A percentile compares a stretch with the other conserved stretches of the same genome.
Conservation (phyloP, 2,329 filamentous ascomycete genomes). For the Coniochaeta prunicola region DNA sequence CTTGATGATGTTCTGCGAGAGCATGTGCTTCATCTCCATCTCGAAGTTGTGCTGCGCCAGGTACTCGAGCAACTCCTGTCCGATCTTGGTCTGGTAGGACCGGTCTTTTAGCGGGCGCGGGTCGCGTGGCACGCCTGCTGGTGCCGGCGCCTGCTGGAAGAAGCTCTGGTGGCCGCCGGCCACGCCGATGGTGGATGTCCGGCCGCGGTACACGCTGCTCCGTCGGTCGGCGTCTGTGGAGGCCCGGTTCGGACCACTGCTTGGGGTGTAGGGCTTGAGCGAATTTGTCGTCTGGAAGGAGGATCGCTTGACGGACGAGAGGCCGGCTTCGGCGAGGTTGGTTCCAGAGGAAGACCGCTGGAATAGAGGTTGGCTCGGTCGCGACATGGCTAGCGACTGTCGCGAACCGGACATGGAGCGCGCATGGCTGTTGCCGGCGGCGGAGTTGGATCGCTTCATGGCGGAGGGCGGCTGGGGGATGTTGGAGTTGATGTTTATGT, state of each 20-base stretch:
- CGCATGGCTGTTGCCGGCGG: constrained; percentile 64
- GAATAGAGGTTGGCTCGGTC: constrained; percentile 83
- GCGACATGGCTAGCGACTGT: constrained; percentile 76
- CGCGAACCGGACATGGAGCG: constrained; percentile 78
- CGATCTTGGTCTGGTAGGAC: constrained; percentile 72
- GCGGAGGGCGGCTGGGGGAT: constrained; percentile 89
- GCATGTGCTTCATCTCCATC: constrained; percentile 89
- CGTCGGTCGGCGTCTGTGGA: constrained; percentile 53
- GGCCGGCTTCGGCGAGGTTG: constrained; percentile 70
- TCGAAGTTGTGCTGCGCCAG: constrained; percentile 92
- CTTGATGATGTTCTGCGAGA: constrained; percentile 86
- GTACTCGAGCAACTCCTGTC: constrained; percentile 85
- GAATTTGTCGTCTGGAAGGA: constrained; percentile 61
- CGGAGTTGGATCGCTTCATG: constrained; percentile 86
- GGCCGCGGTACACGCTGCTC: constrained; percentile 73
- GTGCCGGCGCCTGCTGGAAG: constrained; percentile 79
- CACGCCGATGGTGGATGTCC: constrained; percentile 62
- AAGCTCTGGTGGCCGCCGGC: constrained; percentile 77
- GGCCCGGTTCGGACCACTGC: constrained; percentile 30
- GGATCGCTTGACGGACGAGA: constrained; percentile 77
- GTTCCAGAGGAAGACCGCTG: constrained; percentile 75
- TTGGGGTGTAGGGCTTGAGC: constrained; percentile 65
- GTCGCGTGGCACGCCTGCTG: constrained; percentile 77
- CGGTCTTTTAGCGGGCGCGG: constrained; percentile 80
- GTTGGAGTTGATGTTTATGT: constrained; percentile 72